Conservation (phyloP, 192 early-diverging fungal genomes). For the Spizellomyces sp. region DNA sequence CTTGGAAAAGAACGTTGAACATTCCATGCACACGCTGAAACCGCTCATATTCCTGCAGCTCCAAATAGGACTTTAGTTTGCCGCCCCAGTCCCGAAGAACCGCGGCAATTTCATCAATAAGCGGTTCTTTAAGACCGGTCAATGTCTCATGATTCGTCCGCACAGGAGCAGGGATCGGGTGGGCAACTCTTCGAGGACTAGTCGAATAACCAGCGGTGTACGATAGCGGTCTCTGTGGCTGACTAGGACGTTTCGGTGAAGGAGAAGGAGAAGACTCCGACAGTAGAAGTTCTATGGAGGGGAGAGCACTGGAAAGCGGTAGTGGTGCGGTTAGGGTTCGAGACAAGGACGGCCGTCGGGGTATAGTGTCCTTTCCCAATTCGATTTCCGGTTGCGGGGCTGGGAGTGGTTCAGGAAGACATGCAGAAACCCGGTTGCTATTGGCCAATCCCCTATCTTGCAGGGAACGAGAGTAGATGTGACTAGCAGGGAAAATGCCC, state of each 20-base stretch:
- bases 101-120: constrained; percentile 70
- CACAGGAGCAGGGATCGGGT: constrained; percentile 32
- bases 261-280: not conserved
- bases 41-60: constrained; percentile 53
- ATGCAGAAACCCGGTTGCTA: not conserved
- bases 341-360: not conserved
- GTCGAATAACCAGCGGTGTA: constrained; percentile 22
- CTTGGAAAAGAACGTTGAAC: constrained; percentile 62
- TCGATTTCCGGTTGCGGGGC: not conserved
- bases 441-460: not conserved
- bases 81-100: constrained; percentile 64
- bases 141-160: constrained; percentile 46
- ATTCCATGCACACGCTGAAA: constrained; percentile 56
- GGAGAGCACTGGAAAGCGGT: constrained; percentile 7
- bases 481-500: constrained; percentile 58
- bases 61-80: constrained; percentile 53
- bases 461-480: constrained; percentile 47
- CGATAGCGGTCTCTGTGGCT: constrained; percentile 13
- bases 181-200: constrained; percentile 19
- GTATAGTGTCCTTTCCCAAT: not conserved
- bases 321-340: constrained; percentile 30
- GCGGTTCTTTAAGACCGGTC: constrained; percentile 56
- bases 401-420: not conserved
- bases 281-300: not conserved
- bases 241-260: not conserved